A percentile compares a stretch with the other conserved stretches of the same genome.
Evolutionary conservation across 176 grass and related monocot genomes (phyloP).

Genomic region (Oryza australiensis): DNA sequence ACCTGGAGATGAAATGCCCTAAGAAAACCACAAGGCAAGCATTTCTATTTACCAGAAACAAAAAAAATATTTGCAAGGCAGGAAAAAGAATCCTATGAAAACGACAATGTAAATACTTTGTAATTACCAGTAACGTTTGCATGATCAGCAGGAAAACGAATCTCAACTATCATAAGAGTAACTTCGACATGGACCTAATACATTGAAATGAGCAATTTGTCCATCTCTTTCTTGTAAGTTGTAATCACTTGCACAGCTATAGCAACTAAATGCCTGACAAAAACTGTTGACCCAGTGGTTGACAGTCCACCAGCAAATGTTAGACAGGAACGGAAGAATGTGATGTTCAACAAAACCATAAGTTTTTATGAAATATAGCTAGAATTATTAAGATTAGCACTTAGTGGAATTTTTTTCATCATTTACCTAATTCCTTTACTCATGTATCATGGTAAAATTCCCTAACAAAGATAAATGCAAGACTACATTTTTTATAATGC

Average conservation of each 20-base stretch:
- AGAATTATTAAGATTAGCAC: neutral
- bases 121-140: neutral
- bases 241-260: conserved; percentile 13
- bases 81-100: neutral
- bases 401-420: neutral
- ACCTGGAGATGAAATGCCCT: neutral
- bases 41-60: neutral
- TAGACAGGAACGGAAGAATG: neutral
- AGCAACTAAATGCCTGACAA: conserved; percentile 37
- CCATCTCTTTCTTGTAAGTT: neutral
- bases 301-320: conserved; percentile 45
- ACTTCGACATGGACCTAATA: neutral
- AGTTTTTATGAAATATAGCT: conserved; percentile 6
- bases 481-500: neutral
- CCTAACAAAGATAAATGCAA: neutral
- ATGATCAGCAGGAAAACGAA: neutral
- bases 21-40: neutral
- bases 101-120: neutral
- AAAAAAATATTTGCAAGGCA: neutral
- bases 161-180: neutral
- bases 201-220: conserved; percentile 1
- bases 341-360: neutral
- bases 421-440: neutral
- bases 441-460: neutral
- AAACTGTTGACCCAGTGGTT: conserved; percentile 30